Conservation (phyloP, 2,329 filamentous ascomycete genomes). For the Boeremia exigua region DNA sequence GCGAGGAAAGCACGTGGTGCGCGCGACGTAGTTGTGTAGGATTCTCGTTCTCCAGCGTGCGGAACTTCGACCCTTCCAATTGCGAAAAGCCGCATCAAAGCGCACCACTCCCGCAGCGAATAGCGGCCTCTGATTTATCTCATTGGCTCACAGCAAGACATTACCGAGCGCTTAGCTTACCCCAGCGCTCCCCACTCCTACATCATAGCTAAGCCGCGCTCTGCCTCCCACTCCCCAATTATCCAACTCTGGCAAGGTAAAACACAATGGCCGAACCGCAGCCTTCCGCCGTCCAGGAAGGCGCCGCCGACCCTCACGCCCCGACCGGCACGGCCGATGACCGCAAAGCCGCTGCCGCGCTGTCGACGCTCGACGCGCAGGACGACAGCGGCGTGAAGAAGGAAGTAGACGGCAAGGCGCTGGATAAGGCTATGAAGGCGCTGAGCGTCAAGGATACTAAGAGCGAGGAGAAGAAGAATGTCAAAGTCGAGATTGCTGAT, state of each 20-base stretch:
- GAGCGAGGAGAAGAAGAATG: conserved; percentile 57
- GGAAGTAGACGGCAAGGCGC: conserved; percentile 72
- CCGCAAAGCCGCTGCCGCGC: conserved; percentile 76
- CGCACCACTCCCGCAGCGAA: conserved; percentile 12
- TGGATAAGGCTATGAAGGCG: conserved; percentile 74
- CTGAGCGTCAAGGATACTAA: conserved; percentile 56
- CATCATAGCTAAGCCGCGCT: neutral
- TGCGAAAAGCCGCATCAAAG: conserved; percentile 2
- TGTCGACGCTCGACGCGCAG: conserved; percentile 70
- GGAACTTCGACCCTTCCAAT: neutral
- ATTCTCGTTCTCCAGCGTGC: conserved; percentile 6
- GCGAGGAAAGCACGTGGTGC: neutral
- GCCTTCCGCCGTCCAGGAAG: conserved; percentile 64
- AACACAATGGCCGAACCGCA: conserved; percentile 66
- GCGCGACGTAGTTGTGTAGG: neutral
- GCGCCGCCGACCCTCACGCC: conserved; percentile 57
- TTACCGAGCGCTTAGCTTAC: conserved; percentile 11
- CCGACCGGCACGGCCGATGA: conserved; percentile 70
- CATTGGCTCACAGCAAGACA: conserved; percentile 21
- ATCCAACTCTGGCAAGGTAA: too few relatives aligned
- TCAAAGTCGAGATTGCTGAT: conserved; percentile 78
- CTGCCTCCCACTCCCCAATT: too few relatives aligned
- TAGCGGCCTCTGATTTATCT: conserved; percentile 21
- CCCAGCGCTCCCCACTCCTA: conserved; percentile 18
- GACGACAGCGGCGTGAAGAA: conserved; percentile 59